phyloP scores from a whole-genome alignment of 805 yeast genomes.

The Kuraishia borneana region DNA sequence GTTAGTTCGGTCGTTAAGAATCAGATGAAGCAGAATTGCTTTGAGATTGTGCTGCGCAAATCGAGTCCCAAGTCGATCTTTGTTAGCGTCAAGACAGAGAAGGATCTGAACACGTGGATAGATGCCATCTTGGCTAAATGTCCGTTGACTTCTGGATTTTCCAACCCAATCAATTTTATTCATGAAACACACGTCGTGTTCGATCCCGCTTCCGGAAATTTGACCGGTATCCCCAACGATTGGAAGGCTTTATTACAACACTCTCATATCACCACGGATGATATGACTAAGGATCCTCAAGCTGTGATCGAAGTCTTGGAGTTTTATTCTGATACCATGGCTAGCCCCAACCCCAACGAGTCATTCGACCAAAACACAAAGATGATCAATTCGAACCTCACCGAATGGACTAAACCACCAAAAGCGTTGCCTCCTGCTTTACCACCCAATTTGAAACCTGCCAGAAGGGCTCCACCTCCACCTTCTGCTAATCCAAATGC shows the following conservation, averaged over 20 bases:
- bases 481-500: slow-evolving; percentile 11
- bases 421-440: slow-evolving; percentile 3
- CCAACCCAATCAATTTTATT: slow-evolving; percentile 89
- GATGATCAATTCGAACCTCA: slow-evolving; percentile 17
- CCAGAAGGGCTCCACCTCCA: slow-evolving; percentile 30
- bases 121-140: slow-evolving; percentile 77
- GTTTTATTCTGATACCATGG: slow-evolving; percentile 32
- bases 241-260: slow-evolving; percentile 47
- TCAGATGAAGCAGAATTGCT: slow-evolving; percentile 66
- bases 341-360: background rate
- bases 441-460: slow-evolving; percentile 19
- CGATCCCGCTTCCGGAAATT: slow-evolving; percentile 61
- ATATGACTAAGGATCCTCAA: slow-evolving; percentile 51
- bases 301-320: slow-evolving; percentile 54
- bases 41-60: slow-evolving; percentile 57
- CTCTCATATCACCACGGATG: slow-evolving; percentile 50
- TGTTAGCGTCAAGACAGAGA: slow-evolving; percentile 66
- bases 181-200: slow-evolving; percentile 88
- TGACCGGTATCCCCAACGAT: slow-evolving; percentile 45
- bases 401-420: slow-evolving; percentile 32
- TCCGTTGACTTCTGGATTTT: slow-evolving; percentile 52
- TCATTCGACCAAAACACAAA: slow-evolving; percentile 3
- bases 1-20: slow-evolving; percentile 55
- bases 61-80: slow-evolving; percentile 47
- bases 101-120: slow-evolving; percentile 81